Conservation (phyloP, 768 basidiomycete species). For the Suillus subluteus region DNA sequence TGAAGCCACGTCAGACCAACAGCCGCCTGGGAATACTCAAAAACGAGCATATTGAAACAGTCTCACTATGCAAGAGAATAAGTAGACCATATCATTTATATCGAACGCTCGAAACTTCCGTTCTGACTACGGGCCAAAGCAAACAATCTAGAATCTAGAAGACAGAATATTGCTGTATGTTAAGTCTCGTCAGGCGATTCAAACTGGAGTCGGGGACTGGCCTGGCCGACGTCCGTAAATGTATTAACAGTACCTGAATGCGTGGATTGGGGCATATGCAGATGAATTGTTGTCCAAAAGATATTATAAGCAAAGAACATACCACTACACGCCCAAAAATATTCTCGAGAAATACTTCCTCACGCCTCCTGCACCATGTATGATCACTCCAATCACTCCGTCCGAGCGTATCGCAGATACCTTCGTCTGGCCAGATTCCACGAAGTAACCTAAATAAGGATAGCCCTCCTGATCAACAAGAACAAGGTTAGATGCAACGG, state of each 20-base stretch:
- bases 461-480: constrained; percentile 23
- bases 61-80: too few relatives aligned
- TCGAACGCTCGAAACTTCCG: neutral
- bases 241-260: too few relatives aligned
- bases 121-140: neutral
- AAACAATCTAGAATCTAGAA: neutral
- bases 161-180: too few relatives aligned
- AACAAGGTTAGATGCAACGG: constrained; percentile 25
- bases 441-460: constrained; percentile 30
- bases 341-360: neutral
- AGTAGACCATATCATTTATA: neutral
- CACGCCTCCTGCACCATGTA: constrained; percentile 23
- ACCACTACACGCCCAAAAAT: too few relatives aligned
- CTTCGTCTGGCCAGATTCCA: constrained; percentile 32
- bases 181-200: too few relatives aligned
- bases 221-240: too few relatives aligned
- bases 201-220: too few relatives aligned
- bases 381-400: constrained; percentile 35
- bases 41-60: too few relatives aligned
- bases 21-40: neutral
- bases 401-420: constrained; percentile 35
- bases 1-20: neutral
- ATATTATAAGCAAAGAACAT: too few relatives aligned
- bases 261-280: too few relatives aligned
- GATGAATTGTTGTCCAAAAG: too few relatives aligned